Base-by-base conservation (phyloP, 306 rosid species). In the Pachyrhizus erosus region DNA sequence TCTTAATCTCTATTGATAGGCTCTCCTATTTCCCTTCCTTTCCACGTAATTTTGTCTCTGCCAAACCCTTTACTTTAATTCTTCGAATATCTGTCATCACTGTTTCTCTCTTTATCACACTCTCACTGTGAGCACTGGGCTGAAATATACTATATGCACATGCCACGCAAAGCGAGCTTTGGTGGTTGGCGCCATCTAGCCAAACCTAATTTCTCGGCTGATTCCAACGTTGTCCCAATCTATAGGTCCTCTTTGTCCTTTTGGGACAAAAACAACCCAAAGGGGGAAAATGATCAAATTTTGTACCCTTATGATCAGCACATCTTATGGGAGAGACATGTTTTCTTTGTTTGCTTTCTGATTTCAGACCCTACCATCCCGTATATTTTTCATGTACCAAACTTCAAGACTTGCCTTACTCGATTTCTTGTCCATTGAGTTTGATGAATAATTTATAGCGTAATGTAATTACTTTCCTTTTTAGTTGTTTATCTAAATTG, bases 301-400 rank as follows among this genome's bases (percentile, higher is more conserved):
- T 13, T 40, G 78, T 83, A 62, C 60, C 76, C 54, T 67, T 43
- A 73, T 70, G 81, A 76, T 81, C 81, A 77, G 87, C 87, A 77
- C 79, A 78, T 76, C 34, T 80, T 81, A 49, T 73, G 88, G 85
- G 87, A 76, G 75, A 62, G 48, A 65, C 86, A 75, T 57, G 82
- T 84, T 75, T 81, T 62, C 79, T 18, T 76, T 81, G 78, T 81
- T 65, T 84, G 72, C 5, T 68, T 80, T 77, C 68, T 76, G 45
- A 48, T 1, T 80, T 67, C 58, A 9, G 80, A 54, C 84, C 52
- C 65, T 5, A 70, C 83, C 86, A 76, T 43, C 70, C 68, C 61
- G 12, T 77, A 61, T 60, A n/a, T 80, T 64, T 72, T 42, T 34
- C 27, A 49, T 48, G 29, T 51, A 64, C 80, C 33, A 48, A n/a